A percentile compares a stretch with the other conserved stretches of the same genome.
These are phyloP conservation scores for Trichoderma parareesei DNA, from an alignment of 495 filamentous ascomycete genomes.

Conservation along the genomic window DNA sequence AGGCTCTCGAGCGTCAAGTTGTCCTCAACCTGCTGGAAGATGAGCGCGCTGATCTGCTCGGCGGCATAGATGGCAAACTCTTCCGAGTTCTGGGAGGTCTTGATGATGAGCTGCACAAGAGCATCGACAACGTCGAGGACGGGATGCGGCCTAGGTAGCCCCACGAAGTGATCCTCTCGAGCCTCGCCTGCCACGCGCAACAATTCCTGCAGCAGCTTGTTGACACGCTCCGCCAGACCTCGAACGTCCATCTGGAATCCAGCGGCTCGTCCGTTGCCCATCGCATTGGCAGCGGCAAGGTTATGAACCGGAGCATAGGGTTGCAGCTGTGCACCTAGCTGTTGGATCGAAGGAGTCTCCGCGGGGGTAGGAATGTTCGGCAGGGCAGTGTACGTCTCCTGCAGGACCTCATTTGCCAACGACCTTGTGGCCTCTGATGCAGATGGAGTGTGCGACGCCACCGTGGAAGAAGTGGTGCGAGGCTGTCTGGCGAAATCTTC, in stretches of 20 bases:
- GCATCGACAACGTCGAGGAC: constrained; percentile 58
- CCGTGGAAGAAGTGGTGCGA: constrained; percentile 35
- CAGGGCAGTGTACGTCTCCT: constrained; percentile 71
- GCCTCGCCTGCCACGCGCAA: constrained; percentile 54
- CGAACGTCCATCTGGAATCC: constrained; percentile 59
- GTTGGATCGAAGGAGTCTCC: constrained; percentile 69
- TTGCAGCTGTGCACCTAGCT: constrained; percentile 52
- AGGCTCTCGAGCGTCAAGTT: constrained; percentile 73
- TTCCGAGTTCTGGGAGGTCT: constrained; percentile 51
- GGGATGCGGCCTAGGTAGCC: constrained; percentile 55
- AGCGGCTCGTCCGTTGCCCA: constrained; percentile 41
- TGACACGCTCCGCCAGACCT: constrained; percentile 54
- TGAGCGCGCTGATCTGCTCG: constrained; percentile 57
- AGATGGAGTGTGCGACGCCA: constrained; percentile 35
- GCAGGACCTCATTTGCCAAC: constrained; percentile 63
- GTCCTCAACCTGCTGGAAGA: constrained; percentile 49
- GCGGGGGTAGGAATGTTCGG: constrained; percentile 72
- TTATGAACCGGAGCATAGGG: constrained; percentile 51
- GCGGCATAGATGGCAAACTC: constrained; percentile 59
- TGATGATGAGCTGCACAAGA: constrained; percentile 45
- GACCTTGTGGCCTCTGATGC: constrained; percentile 45
- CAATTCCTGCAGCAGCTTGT: constrained; percentile 63
- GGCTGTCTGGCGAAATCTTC: constrained; percentile 86
- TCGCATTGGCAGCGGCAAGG: constrained; percentile 19
- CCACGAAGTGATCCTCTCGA: constrained; percentile 59